Evolutionary conservation across 2,329 filamentous ascomycete genomes (phyloP).

Genomic region (Aquanectria penicillioides): DNA sequence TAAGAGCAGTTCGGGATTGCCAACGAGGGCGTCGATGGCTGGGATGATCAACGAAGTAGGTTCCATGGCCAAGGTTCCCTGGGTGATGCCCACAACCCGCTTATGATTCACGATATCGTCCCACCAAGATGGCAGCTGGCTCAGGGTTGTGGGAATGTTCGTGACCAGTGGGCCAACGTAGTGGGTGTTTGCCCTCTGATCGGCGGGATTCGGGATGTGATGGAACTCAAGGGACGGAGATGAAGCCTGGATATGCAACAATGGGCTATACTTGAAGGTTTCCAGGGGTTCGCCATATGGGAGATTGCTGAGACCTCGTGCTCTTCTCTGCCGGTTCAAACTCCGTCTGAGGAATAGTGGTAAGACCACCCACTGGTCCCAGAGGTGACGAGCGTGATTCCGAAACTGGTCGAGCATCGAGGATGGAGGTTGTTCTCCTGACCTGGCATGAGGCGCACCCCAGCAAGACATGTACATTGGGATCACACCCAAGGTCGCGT

Average conservation of each 20-base stretch:
- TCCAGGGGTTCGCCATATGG: conserved; percentile 45
- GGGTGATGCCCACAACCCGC: conserved; percentile 49
- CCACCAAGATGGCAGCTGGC: conserved; percentile 47
- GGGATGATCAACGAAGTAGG: conserved; percentile 51
- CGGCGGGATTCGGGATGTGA: conserved; percentile 34
- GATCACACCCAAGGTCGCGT: conserved; percentile 52
- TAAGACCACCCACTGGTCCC: conserved; percentile 40
- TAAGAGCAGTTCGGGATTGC: conserved; percentile 41
- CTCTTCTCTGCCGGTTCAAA: conserved; percentile 44
- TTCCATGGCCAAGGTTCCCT: conserved; percentile 51
- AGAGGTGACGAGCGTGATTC: conserved; percentile 42
- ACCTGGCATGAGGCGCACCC: conserved; percentile 44
- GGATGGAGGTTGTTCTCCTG: conserved; percentile 44
- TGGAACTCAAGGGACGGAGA: conserved; percentile 47
- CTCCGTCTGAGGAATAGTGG: conserved; percentile 42
- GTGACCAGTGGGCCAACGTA: conserved; percentile 51
- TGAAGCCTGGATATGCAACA: conserved; percentile 52
- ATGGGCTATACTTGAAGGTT: conserved; percentile 48
- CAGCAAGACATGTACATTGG: conserved; percentile 48
- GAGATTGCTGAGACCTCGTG: conserved; percentile 41
- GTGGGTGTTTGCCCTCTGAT: conserved; percentile 30
- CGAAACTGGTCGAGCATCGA: conserved; percentile 37
- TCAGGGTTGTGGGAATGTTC: conserved; percentile 11
- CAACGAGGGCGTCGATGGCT: conserved; percentile 45
- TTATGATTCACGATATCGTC: conserved; percentile 39